These are phyloP conservation scores for Pseudopithomyces chartarum DNA, from an alignment of 2,329 filamentous ascomycete genomes.

Conservation along the genomic window DNA sequence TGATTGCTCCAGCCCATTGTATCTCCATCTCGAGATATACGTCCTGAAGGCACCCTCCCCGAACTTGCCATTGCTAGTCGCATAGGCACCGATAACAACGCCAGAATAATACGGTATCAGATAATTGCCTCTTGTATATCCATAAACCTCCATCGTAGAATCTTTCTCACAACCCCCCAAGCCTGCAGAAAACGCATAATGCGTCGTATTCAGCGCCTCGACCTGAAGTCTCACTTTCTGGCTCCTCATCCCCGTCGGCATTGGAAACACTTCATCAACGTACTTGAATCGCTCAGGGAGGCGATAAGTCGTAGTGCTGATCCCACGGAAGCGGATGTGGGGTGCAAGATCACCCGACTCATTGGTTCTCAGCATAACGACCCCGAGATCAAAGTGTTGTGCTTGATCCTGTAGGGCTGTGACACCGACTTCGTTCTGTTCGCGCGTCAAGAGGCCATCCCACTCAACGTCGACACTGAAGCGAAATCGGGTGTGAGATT, in stretches of 20 bases:
- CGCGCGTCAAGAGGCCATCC: conserved; percentile 34
- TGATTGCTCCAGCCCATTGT: conserved; percentile 3
- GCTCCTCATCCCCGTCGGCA: background rate
- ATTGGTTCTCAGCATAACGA: background rate
- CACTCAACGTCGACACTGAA: conserved; percentile 52
- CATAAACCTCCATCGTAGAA: background rate
- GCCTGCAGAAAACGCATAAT: conserved; percentile 5
- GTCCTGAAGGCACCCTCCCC: conserved; percentile 3
- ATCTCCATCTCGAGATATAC: conserved; percentile 7
- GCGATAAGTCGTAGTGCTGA: conserved; percentile 3
- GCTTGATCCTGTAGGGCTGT: conserved; percentile 7
- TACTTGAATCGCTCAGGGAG: conserved; percentile 4
- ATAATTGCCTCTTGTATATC: conserved; percentile 1
- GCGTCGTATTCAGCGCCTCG: conserved; percentile 8
- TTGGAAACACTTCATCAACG: background rate
- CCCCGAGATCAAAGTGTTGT: conserved; percentile 9
- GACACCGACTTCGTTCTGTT: conserved; percentile 5
- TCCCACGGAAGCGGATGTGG: conserved; percentile 6
- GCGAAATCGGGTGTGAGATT: conserved; percentile 58
- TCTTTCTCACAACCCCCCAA: background rate
- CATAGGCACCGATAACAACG: background rate
- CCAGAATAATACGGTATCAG: conserved; percentile 7
- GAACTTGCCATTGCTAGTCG: conserved; percentile 6
- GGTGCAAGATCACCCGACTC: background rate
- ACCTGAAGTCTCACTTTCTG: conserved; percentile 5